phyloP scores from a whole-genome alignment of 2,329 filamentous ascomycete species.

The Fusarium brevicatenulatum region DNA sequence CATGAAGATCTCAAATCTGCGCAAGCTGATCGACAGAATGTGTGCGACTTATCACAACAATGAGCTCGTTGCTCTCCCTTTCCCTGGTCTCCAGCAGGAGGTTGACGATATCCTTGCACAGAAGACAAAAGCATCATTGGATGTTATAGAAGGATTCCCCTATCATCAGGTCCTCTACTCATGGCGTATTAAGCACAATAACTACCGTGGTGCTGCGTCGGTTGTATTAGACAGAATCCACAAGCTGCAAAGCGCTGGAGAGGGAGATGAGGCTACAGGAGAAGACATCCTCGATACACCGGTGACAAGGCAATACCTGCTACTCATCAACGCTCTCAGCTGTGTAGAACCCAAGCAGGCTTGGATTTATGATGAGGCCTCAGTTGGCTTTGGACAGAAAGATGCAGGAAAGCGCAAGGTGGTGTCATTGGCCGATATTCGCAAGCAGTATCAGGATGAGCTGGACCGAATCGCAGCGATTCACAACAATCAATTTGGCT shows the following conservation, averaged over 20 bases:
- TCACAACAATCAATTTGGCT: slow-evolving; percentile 88
- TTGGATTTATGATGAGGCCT: slow-evolving; percentile 72
- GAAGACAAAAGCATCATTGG: slow-evolving; percentile 74
- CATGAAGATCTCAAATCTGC: slow-evolving; percentile 77
- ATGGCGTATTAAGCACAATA: slow-evolving; percentile 83
- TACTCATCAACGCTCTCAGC: slow-evolving; percentile 90
- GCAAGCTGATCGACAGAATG: slow-evolving; percentile 75
- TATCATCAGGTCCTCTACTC: slow-evolving; percentile 93
- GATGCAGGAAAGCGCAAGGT: slow-evolving; percentile 71
- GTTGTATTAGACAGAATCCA: slow-evolving; percentile 71
- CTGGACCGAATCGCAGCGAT: slow-evolving; percentile 89
- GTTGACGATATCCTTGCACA: slow-evolving; percentile 82
- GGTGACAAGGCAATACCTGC: slow-evolving; percentile 81
- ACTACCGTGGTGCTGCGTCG: slow-evolving; percentile 83
- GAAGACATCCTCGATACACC: slow-evolving; percentile 70
- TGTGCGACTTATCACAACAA: slow-evolving; percentile 72
- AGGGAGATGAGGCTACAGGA: slow-evolving; percentile 65
- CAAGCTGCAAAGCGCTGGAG: slow-evolving; percentile 67
- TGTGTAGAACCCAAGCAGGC: slow-evolving; percentile 83
- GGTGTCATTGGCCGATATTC: slow-evolving; percentile 84
- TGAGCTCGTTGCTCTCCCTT: slow-evolving; percentile 79
- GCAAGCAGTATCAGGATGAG: slow-evolving; percentile 89
- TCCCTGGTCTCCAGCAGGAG: slow-evolving; percentile 78
- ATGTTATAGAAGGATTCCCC: slow-evolving; percentile 75
- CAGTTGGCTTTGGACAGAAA: slow-evolving; percentile 37